Conservation (phyloP, 345 rosid species). For the Citrus cavaleriei region DNA sequence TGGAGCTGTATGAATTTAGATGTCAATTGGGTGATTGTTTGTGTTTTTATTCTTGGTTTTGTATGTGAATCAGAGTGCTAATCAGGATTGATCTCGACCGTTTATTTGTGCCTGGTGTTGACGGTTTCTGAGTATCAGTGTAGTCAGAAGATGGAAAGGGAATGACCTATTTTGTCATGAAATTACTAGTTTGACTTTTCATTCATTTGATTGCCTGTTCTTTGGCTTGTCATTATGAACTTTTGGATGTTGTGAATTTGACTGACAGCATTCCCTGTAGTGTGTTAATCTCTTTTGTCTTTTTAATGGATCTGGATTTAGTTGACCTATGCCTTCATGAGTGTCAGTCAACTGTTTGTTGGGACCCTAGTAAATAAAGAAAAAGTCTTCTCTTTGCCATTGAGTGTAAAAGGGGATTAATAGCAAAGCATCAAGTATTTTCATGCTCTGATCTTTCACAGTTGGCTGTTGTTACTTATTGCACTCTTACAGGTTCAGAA, state of each 20-base stretch:
- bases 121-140: neutral
- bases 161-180: neutral
- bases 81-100: neutral
- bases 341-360: neutral
- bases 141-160: neutral
- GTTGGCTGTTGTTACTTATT: neutral
- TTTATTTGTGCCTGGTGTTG: neutral
- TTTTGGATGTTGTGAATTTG: neutral
- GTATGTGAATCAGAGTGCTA: neutral
- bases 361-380: neutral
- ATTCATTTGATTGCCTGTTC: neutral
- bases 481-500: neutral
- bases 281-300: neutral
- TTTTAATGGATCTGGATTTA: neutral
- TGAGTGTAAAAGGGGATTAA: neutral
- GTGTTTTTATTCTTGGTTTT: neutral
- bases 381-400: neutral
- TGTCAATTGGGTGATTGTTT: neutral
- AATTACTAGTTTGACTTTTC: neutral
- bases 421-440: neutral
- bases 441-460: slow-evolving; percentile 1
- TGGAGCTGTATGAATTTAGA: neutral
- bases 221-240: neutral
- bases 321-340: neutral
- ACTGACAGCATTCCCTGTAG: neutral